Evolutionary conservation across 441 rosid species (phyloP), one percentile per base, ranked within the genome.

Genomic region (California macrophylla): DNA sequence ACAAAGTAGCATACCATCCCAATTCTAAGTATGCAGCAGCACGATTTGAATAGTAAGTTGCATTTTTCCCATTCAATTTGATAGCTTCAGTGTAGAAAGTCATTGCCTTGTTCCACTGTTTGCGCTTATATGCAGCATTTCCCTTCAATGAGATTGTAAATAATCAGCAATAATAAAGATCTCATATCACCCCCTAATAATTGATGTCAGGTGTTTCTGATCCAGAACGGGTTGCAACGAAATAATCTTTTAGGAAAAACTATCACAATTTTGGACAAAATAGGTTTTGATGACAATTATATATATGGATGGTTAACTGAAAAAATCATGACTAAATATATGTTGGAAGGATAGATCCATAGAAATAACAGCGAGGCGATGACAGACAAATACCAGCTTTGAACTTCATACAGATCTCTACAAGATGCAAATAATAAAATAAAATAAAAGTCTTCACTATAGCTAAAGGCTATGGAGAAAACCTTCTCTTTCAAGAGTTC

Each of bases 401-500:
- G 5, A n/a, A 45, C 4, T 45, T 45, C 54, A 15, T 45, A 16
- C 16, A n/a, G 54, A 45, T 45, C 54, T 45, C 20, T 2, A 50
- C 23, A 50, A 50, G 24, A 16, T 52, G 60, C 18, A 20, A 20
- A 20, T 52, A 52, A 18, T 20, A 6, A 52, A 24, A 52, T n/a
- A 18, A 18, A 50, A 6, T 0, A 45, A 6, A 50, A 50, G 7
- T 50, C 58, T 5, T 38, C 7, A 58, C 58, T 42, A 67, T 26
- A 15, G 28, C 30, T 50, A 64, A 72, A 42, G 61, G 21, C 0
- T 74, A 64, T 10, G 36, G 13, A 71, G 67, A 72, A 61, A 70
- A 93, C 98, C 96, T 88, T 93, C 74, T 93, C 97, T 81, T 93
- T 93, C 79, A 88, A 76, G 66, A 89, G 77, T 71, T 91, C 96